Conservation (phyloP, 108 stramenopile species). For the Thalassiosira profunda region DNA sequence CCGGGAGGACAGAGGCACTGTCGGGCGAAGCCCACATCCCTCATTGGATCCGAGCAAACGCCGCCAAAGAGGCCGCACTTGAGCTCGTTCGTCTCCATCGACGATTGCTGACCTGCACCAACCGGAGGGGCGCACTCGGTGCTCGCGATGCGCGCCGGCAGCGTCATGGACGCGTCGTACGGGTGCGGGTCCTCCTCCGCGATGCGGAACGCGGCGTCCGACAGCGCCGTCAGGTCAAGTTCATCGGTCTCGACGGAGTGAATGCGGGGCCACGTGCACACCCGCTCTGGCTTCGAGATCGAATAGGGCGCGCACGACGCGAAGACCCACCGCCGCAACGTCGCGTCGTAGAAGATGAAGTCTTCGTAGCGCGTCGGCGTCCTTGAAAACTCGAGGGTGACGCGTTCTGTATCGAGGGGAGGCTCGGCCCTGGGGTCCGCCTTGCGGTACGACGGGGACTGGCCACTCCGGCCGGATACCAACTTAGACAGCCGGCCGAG, state of each 20-base stretch:
- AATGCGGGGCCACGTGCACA: background rate
- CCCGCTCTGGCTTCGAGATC: background rate
- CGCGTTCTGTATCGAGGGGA: background rate
- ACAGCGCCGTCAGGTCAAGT: background rate
- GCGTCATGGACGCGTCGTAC: background rate
- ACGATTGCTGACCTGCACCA: background rate
- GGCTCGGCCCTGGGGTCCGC: background rate
- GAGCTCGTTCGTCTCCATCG: background rate
- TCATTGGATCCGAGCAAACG: background rate
- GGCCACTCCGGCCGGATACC: background rate
- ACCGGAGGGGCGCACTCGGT: background rate
- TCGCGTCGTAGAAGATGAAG: background rate
- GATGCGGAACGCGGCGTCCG: background rate
- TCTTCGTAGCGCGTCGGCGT: background rate
- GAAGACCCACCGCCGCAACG: background rate
- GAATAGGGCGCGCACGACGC: background rate
- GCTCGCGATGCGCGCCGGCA: constrained; percentile 1
- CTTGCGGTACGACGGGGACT: background rate
- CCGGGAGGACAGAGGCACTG: background rate
- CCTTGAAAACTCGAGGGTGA: too few relatives aligned
- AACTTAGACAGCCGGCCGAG: background rate
- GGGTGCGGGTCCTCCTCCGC: background rate
- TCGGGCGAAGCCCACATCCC: background rate
- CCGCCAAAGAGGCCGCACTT: background rate
- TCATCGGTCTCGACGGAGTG: background rate